A percentile compares a stretch with the other conserved stretches of the same genome.
Evolutionary conservation across 495 filamentous ascomycete species (phyloP).

Genomic region (Penicillium cosmopolitanum): DNA sequence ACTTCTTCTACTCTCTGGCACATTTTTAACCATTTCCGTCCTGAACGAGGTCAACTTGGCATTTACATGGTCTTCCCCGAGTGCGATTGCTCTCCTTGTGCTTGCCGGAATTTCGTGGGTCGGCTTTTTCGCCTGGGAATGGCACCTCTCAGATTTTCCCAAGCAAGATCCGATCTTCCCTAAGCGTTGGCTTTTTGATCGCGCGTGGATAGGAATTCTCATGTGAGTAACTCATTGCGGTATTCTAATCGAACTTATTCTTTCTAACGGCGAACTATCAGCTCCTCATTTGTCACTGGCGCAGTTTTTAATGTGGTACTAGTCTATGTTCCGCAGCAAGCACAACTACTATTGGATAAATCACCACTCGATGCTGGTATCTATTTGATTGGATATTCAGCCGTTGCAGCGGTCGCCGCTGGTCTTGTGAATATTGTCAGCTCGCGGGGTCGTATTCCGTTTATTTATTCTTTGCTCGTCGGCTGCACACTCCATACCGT

Average conservation of each 20-base stretch:
- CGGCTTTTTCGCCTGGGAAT: constrained; percentile 45
- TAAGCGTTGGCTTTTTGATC: constrained; percentile 36
- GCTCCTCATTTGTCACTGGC: constrained; percentile 43
- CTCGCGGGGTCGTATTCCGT: constrained; percentile 47
- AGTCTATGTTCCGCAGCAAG: constrained; percentile 62
- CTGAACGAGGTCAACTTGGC: constrained; percentile 60
- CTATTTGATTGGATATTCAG: constrained; percentile 56
- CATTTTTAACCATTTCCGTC: constrained; percentile 59
- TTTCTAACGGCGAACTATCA: constrained; percentile 8
- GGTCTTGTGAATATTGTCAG: constrained; percentile 49
- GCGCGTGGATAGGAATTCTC: constrained; percentile 37
- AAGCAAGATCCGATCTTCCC: constrained; percentile 43
- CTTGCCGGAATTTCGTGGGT: constrained; percentile 36
- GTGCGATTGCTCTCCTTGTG: constrained; percentile 48
- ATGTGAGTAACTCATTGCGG: constrained; percentile 27
- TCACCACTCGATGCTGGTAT: constrained; percentile 55
- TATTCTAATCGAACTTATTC: not conserved
- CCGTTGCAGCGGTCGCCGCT: constrained; percentile 53
- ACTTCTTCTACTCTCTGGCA: constrained; percentile 54
- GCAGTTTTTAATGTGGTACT: constrained; percentile 58
- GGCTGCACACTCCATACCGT: constrained; percentile 52
- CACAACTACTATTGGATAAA: constrained; percentile 57
- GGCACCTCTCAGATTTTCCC: constrained; percentile 32
- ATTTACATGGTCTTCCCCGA: constrained; percentile 42
- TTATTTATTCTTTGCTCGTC: constrained; percentile 52